Evolutionary conservation across 495 filamentous ascomycete genomes (phyloP), one percentile per base, ranked within the genome.

Genomic region (Hypoxylon trugodes): DNA sequence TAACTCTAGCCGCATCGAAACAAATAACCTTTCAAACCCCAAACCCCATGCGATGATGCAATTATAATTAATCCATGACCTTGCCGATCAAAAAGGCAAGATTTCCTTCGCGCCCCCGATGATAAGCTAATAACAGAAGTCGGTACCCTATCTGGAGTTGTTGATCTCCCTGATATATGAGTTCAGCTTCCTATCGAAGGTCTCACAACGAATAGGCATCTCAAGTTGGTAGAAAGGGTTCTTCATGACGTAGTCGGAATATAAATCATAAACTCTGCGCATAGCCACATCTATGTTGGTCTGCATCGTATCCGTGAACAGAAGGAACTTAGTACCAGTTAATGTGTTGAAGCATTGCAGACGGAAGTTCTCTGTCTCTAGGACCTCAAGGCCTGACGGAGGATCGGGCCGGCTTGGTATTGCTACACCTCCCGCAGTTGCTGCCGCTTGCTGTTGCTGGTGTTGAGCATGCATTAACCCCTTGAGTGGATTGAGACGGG

Each of bases 241-340:
- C 82, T 98, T 98, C 92, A 96, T 97, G 67, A 98, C 95, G 76
- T 90, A 97, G 77, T 98, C 96, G 26, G 90, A 85, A 77, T 97
- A 98, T 46, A 98, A 77, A 75, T 98, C 95, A 76, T 98, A 98
- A 46, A 97, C 86, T 72, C 86, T 89, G 66, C 84, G 81, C 68
- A 95, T 86, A 33, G 94, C 86, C 6, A 82, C 78, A 66, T 97
- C 95, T 21, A 96, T 86, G 73, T 95, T 96, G 50, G 87, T 85
- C 76, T 96, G 94, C 57, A 89, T 83, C 19, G 93, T 94, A 73
- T 97, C 93, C 33, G 96, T 96, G 69, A 98, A 97, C 15, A 98
- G 79, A 48, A 98, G 79, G 73, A 98, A 97, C 76, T 98, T 98
- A 30, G 88, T 93, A 30, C 96, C 96, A 1, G 95, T 98, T 68